Percentiles rank a stretch among this genome's conserved stretches.
phyloP scores from a whole-genome alignment of 106 monocot species.

The Alisma plantagoaquatica region DNA sequence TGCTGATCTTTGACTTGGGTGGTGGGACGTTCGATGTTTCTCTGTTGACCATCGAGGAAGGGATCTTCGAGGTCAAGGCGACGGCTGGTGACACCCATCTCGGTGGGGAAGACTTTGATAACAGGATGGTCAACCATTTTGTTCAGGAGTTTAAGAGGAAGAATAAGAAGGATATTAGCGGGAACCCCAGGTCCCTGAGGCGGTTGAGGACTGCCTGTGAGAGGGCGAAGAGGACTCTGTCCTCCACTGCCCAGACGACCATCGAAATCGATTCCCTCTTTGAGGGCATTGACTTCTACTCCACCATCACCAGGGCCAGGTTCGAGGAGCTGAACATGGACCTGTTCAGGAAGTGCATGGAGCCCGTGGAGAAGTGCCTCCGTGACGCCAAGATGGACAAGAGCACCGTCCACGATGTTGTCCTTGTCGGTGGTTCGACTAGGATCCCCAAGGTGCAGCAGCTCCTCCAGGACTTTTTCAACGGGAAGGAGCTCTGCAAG shows the following conservation, averaged over 20 bases:
- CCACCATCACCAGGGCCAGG: slow-evolving; percentile 39
- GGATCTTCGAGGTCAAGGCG: no score
- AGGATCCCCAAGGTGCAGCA: slow-evolving; percentile 73
- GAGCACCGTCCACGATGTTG: slow-evolving; percentile 53
- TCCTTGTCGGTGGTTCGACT: slow-evolving; percentile 64
- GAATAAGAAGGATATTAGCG: no score
- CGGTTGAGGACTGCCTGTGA: slow-evolving; percentile 32
- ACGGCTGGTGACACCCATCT: no score
- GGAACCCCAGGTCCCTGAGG: no score
- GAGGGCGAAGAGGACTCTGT: slow-evolving; percentile 65
- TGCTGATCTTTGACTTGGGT: no score
- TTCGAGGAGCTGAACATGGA: slow-evolving; percentile 81
- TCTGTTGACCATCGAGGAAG: no score
- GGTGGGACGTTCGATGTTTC: no score
- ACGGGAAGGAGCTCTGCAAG: slow-evolving; percentile 77
- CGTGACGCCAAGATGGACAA: slow-evolving; percentile 77
- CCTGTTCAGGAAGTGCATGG: slow-evolving; percentile 74
- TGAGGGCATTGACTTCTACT: slow-evolving; percentile 58
- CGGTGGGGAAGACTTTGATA: no score
- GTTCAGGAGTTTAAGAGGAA: no score
- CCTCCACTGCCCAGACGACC: slow-evolving; percentile 68
- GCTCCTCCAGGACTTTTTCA: slow-evolving; percentile 67
- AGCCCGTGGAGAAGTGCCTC: slow-evolving; percentile 68
- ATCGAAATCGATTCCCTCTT: slow-evolving; percentile 55
- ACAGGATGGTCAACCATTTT: no score